phyloP scores from a whole-genome alignment of 139 green algal species.

The Chlamydomonas urium region DNA sequence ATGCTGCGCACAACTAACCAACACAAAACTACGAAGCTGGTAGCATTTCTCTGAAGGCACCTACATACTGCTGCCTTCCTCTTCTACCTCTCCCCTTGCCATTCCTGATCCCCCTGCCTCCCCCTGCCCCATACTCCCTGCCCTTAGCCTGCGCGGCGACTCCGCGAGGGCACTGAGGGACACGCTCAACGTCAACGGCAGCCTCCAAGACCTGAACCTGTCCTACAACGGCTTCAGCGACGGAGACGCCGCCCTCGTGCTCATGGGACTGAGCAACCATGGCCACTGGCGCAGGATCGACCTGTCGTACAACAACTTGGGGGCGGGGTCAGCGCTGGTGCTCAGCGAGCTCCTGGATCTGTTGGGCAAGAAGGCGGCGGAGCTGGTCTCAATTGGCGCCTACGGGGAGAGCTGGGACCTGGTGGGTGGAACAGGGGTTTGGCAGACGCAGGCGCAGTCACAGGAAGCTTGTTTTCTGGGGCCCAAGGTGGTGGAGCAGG shows the following conservation, averaged over 20 bases:
- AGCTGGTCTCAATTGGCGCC: neutral
- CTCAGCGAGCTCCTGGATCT: constrained; percentile 13
- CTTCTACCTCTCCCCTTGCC: neutral
- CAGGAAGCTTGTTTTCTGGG: too few relatives aligned
- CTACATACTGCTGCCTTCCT: neutral
- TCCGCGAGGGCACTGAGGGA: constrained; percentile 18
- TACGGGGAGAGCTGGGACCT: constrained; percentile 21
- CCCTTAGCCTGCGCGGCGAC: constrained; percentile 25
- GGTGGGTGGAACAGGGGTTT: neutral
- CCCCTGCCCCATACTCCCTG: constrained; percentile 4
- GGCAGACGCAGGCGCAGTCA: neutral
- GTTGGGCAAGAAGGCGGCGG: constrained; percentile 7
- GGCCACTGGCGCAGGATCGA: constrained; percentile 31
- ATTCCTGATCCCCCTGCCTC: neutral
- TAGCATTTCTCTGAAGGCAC: too few relatives aligned
- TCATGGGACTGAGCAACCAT: constrained; percentile 14
- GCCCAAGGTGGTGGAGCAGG: too few relatives aligned
- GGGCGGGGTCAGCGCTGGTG: constrained; percentile 21
- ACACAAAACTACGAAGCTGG: too few relatives aligned
- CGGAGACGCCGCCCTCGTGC: constrained; percentile 21
- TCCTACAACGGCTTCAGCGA: constrained; percentile 39
- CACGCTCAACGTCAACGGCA: constrained; percentile 13
- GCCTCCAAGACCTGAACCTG: constrained; percentile 26
- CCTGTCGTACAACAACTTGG: constrained; percentile 38
- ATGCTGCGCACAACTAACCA: too few relatives aligned